Evolutionary conservation across 1,284 basidiomycete genomes (phyloP), one percentile per base, ranked within the genome.

Genomic region (Coniferiporia weirii): DNA sequence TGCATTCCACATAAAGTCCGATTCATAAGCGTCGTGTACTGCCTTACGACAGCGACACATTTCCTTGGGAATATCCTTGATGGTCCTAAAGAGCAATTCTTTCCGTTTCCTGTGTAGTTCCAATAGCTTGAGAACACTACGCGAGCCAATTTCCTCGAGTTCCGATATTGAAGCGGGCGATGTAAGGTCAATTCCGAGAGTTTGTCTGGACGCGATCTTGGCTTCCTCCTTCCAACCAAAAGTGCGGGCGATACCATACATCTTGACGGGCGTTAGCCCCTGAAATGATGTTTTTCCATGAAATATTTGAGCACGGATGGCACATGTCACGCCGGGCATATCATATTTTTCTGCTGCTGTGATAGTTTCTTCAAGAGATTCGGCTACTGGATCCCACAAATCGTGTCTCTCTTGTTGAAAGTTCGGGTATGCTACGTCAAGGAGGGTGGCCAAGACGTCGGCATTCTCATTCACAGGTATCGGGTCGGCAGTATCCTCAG

Each of bases 191-290:
- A 78, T 66, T 10, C 66, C 64, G 7, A 78, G 69, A 1, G 75
- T 75, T 54, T 72, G 67, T 17, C 68, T 70, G 35, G 76, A 73
- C 17, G 76, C 75, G 3, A 70, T 64, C 45, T 70, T 70, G 3
- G 74, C 73, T 60, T 76, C 76, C 20, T 70, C 67, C 15, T 67
- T 64, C 75, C 76, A 80, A 12, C 69, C 73, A 62, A 78, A 78
- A 61, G 76, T 75, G 35, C 66, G 68, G 0, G 78, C 74, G 12
- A 79, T 65, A 20, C 69, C 68, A 63, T 76, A 79, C 38, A 77
- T 64, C 51, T 70, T 70, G 34, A 79, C 61, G 0, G 78, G 74
- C 54, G 75, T 46, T 19, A n/a, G 12, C 12, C 8, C 19, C 12
- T 8, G 44, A n/a, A 20, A 9, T 20, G 9, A 8, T 3, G 44